phyloP scores from a whole-genome alignment of 2,329 filamentous ascomycete species.

The Nectriaceae sp. region DNA sequence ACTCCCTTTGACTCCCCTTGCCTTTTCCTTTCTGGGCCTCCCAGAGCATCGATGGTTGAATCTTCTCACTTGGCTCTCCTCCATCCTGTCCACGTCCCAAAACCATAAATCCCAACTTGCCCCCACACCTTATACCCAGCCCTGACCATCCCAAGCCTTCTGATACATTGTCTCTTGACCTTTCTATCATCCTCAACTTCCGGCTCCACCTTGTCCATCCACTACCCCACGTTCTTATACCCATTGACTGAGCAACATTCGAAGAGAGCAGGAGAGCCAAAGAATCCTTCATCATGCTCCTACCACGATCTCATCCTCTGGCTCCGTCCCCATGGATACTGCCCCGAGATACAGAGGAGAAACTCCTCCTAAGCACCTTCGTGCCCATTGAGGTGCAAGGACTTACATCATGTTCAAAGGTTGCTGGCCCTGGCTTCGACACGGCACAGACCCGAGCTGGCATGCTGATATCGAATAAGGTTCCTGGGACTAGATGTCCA shows the following conservation, averaged over 20 bases:
- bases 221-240: constrained; percentile 3
- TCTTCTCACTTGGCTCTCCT: constrained; percentile 16
- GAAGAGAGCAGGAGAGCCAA: not conserved
- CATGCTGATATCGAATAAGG: constrained; percentile 26
- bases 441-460: not conserved
- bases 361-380: not conserved
- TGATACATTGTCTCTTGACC: constrained; percentile 16
- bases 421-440: constrained; percentile 1
- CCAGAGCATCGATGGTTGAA: constrained; percentile 17
- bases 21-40: constrained; percentile 21
- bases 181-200: constrained; percentile 3
- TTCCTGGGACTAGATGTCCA: constrained; percentile 55
- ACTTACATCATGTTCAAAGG: not conserved
- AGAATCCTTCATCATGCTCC: constrained; percentile 12
- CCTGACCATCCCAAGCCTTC: constrained; percentile 12
- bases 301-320: constrained; percentile 7
- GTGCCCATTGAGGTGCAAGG: not conserved
- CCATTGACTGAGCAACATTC: not conserved
- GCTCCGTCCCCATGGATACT: not conserved
- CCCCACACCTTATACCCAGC: constrained; percentile 26
- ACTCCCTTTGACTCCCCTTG: constrained; percentile 14
- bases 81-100: constrained; percentile 17
- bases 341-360: constrained; percentile 1
- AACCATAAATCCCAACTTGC: constrained; percentile 37
- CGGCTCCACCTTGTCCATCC: not conserved